Evolutionary conservation across 2,329 filamentous ascomycete species (phyloP).

Genomic region (Chaetothyriales sp.): DNA sequence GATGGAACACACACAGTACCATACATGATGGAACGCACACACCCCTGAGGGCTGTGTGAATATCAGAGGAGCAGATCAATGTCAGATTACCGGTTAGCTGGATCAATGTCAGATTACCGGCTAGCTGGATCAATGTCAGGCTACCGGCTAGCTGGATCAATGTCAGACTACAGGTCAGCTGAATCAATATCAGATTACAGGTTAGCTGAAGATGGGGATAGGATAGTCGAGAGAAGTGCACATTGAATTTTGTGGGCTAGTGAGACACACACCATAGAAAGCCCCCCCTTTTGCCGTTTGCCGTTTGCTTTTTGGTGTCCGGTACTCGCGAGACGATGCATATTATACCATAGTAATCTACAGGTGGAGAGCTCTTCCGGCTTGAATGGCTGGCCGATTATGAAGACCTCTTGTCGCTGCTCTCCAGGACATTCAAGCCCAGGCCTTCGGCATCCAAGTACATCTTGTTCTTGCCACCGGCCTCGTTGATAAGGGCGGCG

Average conservation of each 20-base stretch:
- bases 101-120: not conserved
- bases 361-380: not conserved
- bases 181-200: not conserved
- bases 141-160: no score
- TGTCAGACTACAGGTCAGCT: no score
- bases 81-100: not conserved
- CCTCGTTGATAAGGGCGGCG: slow-evolving; percentile 75
- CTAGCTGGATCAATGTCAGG: no score
- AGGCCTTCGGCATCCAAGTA: slow-evolving; percentile 84
- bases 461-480: slow-evolving; percentile 78
- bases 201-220: not conserved
- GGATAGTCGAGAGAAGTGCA: not conserved
- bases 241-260: not conserved
- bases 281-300: no score
- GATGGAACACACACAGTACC: no score
- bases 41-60: not conserved
- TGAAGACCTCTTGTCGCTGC: slow-evolving; percentile 15
- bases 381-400: not conserved
- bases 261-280: no score
- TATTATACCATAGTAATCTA: not conserved
- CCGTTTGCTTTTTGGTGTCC: not conserved
- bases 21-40: no score
- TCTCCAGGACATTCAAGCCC: slow-evolving; percentile 64
- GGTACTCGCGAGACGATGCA: not conserved
- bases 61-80: not conserved